A percentile compares a stretch with the other conserved stretches of the same genome.
Evolutionary conservation across 139 green algal species (phyloP).

Genomic region (Coccomyxa sp.): DNA sequence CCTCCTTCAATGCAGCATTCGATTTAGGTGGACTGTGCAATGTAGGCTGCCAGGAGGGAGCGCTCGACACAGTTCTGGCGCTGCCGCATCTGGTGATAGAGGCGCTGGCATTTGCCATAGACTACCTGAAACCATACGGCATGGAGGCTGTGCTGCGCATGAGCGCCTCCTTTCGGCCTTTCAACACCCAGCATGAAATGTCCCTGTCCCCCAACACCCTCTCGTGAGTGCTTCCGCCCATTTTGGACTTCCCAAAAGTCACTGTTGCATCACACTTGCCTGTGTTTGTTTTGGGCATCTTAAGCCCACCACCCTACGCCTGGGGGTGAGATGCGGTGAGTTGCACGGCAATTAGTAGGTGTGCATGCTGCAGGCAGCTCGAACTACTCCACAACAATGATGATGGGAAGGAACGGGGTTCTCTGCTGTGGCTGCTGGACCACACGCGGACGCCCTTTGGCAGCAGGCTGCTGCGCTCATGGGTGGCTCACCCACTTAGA

Average conservation of each 20-base stretch:
- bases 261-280: not conserved
- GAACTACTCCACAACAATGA: conserved; percentile 40
- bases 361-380: conserved; percentile 27
- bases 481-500: conserved; percentile 64
- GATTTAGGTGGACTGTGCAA: no score
- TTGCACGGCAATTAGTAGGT: not conserved
- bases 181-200: conserved; percentile 18
- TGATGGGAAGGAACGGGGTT: conserved; percentile 45
- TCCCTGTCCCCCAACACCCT: conserved; percentile 25
- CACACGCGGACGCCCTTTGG: conserved; percentile 65
- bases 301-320: no score
- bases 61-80: conserved; percentile 11
- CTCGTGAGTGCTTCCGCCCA: not conserved
- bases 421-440: conserved; percentile 80
- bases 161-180: conserved; percentile 17
- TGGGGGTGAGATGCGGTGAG: no score
- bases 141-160: conserved; percentile 59
- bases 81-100: conserved; percentile 30
- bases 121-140: conserved; percentile 63
- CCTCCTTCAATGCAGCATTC: no score
- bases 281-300: no score
- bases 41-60: not conserved
- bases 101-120: conserved; percentile 52
- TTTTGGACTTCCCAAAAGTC: not conserved
- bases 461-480: conserved; percentile 65